Evolutionary conservation across 1,284 basidiomycete species (phyloP).

Genomic region (Stereum hirsutum): DNA sequence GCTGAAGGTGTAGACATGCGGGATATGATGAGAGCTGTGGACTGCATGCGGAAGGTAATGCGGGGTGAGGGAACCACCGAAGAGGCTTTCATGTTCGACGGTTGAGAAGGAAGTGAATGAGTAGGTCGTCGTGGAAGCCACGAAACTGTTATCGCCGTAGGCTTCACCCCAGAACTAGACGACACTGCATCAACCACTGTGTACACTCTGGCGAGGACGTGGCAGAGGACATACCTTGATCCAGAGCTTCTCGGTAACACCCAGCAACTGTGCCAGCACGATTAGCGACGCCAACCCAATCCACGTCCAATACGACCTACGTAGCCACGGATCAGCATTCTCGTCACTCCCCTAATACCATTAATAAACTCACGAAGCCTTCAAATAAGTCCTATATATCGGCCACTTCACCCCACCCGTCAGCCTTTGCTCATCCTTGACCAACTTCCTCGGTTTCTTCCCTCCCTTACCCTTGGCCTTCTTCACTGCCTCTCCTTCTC

Average conservation of each 20-base stretch:
- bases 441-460: slow-evolving; percentile 56
- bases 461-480: slow-evolving; percentile 18
- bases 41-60: slow-evolving; percentile 24
- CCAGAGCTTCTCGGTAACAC: slow-evolving; percentile 61
- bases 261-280: slow-evolving; percentile 22
- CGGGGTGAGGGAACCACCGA: slow-evolving; percentile 27
- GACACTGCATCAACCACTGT: too few relatives aligned
- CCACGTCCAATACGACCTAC: slow-evolving; percentile 62
- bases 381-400: slow-evolving; percentile 73
- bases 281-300: slow-evolving; percentile 2
- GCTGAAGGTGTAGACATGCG: too few relatives aligned
- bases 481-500: slow-evolving; percentile 19
- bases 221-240: slow-evolving; percentile 44
- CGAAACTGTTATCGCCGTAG: slow-evolving; percentile 29
- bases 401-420: slow-evolving; percentile 71
- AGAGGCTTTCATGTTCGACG: slow-evolving; percentile 23
- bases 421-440: slow-evolving; percentile 66
- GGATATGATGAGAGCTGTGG: slow-evolving; percentile 12
- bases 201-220: background rate
- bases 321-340: background rate
- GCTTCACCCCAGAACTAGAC: slow-evolving; percentile 53
- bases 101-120: slow-evolving; percentile 20
- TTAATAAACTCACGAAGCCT: slow-evolving; percentile 49
- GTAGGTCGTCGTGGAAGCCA: slow-evolving; percentile 11
- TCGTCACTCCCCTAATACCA: background rate